A percentile compares a stretch with the other conserved stretches of the same genome.
These are phyloP conservation scores for Botryotinia calthae DNA, from an alignment of 2,329 filamentous ascomycete species.

Conservation along the genomic window DNA sequence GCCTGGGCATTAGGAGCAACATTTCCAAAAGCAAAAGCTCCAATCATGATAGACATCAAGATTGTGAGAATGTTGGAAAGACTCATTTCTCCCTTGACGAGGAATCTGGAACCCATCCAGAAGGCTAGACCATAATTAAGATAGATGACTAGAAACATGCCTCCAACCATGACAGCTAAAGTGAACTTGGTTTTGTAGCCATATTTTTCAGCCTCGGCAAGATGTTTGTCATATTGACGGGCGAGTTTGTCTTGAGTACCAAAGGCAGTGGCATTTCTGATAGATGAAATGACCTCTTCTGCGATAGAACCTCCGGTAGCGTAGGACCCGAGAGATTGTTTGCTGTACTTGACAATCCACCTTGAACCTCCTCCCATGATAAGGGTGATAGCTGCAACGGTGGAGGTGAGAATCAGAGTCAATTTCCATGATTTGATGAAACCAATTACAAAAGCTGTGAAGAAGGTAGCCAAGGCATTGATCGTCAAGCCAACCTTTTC, in stretches of 20 bases:
- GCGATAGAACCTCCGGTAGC: constrained; percentile 83
- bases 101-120: constrained; percentile 78
- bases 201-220: constrained; percentile 69
- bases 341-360: constrained; percentile 79
- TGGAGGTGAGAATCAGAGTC: constrained; percentile 80
- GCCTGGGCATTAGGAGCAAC: constrained; percentile 83
- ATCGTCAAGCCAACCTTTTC: constrained; percentile 82
- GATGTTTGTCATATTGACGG: constrained; percentile 74
- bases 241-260: constrained; percentile 92
- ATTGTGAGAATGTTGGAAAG: constrained; percentile 78
- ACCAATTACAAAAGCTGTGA: constrained; percentile 85
- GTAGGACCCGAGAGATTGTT: constrained; percentile 73
- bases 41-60: constrained; percentile 87
- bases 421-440: constrained; percentile 93
- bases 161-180: constrained; percentile 75
- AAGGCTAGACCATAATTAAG: constrained; percentile 85
- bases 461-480: constrained; percentile 74
- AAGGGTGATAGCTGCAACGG: constrained; percentile 74
- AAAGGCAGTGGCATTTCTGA: constrained; percentile 89
- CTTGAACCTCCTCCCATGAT: constrained; percentile 71
- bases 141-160: constrained; percentile 81
- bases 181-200: constrained; percentile 73
- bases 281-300: constrained; percentile 91
- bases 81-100: constrained; percentile 62
- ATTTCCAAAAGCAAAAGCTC: constrained; percentile 86